A percentile compares a stretch with the other conserved stretches of the same genome.
Conservation (phyloP, 129 eudicot genomes). For the Heracleum sosnowskyi region DNA sequence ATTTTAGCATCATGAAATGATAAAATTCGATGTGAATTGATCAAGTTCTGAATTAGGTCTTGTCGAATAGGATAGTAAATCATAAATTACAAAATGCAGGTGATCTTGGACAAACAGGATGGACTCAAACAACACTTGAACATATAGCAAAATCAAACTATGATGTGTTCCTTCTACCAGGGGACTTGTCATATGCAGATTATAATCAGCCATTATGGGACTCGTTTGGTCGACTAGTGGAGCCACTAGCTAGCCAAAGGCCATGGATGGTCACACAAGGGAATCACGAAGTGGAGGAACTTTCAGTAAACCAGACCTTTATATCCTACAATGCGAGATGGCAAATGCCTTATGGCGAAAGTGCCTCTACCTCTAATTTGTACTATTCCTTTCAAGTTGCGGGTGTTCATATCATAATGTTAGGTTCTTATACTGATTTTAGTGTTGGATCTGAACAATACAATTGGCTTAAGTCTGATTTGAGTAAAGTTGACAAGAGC, state of each 20-base stretch:
- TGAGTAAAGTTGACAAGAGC: slow-evolving; percentile 44
- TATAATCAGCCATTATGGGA: slow-evolving; percentile 50
- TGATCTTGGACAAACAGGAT: slow-evolving; percentile 74
- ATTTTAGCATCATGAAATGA: neutral
- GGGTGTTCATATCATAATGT: slow-evolving; percentile 64
- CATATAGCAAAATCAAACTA: slow-evolving; percentile 52
- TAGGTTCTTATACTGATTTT: slow-evolving; percentile 73
- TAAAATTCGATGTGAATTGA: neutral
- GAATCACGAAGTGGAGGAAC: slow-evolving; percentile 66
- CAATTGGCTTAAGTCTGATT: slow-evolving; percentile 50
- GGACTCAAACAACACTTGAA: slow-evolving; percentile 59
- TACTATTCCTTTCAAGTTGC: slow-evolving; percentile 65
- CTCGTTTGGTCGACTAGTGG: slow-evolving; percentile 57
- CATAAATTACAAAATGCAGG: slow-evolving; percentile 26
- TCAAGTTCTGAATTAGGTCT: neutral
- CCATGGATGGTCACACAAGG: slow-evolving; percentile 98
- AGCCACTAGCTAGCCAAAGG: slow-evolving; percentile 61
- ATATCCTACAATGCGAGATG: slow-evolving; percentile 76
- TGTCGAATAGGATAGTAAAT: neutral
- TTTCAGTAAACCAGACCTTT: slow-evolving; percentile 29
- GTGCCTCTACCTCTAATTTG: slow-evolving; percentile 54
- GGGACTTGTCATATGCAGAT: slow-evolving; percentile 76
- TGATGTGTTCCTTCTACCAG: slow-evolving; percentile 61
- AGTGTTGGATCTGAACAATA: slow-evolving; percentile 49
- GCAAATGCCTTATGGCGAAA: slow-evolving; percentile 74